phyloP scores from a whole-genome alignment of 2,329 filamentous ascomycete genomes.

The Clarireedia homoeocarpa region DNA sequence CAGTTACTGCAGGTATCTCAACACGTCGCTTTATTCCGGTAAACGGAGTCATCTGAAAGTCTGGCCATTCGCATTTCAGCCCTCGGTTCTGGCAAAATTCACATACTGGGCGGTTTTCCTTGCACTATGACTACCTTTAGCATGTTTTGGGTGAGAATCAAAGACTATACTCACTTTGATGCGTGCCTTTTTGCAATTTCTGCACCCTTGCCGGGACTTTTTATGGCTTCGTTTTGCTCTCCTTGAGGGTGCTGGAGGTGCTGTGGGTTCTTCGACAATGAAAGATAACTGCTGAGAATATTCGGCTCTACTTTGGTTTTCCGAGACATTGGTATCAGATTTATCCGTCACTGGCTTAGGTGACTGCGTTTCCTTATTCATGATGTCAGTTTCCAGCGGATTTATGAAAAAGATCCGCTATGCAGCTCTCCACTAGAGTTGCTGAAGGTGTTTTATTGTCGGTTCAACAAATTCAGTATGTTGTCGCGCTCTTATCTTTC shows the following conservation, averaged over 20 bases:
- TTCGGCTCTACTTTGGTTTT: too few relatives aligned
- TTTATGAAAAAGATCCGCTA: too few relatives aligned
- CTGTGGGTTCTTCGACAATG: neutral
- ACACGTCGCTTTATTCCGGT: neutral
- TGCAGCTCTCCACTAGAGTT: too few relatives aligned
- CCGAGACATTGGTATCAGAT: too few relatives aligned
- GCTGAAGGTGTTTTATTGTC: too few relatives aligned
- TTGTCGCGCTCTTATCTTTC: too few relatives aligned
- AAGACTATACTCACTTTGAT: neutral
- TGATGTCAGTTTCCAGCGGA: too few relatives aligned
- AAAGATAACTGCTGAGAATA: neutral
- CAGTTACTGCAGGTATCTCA: too few relatives aligned
- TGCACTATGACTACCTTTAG: neutral
- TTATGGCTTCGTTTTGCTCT: neutral
- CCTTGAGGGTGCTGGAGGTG: neutral
- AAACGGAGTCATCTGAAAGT: neutral
- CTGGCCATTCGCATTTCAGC: neutral
- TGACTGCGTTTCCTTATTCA: too few relatives aligned
- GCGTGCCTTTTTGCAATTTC: neutral
- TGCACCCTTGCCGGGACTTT: neutral
- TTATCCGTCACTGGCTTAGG: too few relatives aligned
- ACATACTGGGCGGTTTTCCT: neutral
- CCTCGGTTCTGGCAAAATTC: neutral
- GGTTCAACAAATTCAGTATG: too few relatives aligned
- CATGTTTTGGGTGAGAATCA: neutral